phyloP scores from a whole-genome alignment of 345 rosid species.

The Clausena lansium region DNA sequence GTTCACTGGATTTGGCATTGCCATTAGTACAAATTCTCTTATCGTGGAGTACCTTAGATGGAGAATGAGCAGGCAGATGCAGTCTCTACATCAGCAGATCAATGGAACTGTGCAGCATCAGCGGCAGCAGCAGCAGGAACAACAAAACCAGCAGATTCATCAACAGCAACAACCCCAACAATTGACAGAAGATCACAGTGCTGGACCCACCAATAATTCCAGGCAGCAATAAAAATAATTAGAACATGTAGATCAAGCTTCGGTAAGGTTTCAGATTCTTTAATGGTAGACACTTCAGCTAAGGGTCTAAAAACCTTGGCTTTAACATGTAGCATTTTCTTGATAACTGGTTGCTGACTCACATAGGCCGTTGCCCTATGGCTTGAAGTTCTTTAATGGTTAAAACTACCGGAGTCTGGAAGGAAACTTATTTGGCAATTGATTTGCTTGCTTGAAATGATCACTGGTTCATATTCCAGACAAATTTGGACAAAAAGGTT shows the following conservation, averaged over 20 bases:
- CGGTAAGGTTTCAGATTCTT: slow-evolving; percentile 1
- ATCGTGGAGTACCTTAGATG: slow-evolving; percentile 50
- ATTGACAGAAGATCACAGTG: slow-evolving; percentile 11
- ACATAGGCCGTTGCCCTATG: background rate
- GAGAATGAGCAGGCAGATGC: slow-evolving; percentile 38
- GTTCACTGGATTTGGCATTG: slow-evolving; percentile 56
- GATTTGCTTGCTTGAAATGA: background rate
- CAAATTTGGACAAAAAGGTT: background rate
- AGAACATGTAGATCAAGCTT: background rate
- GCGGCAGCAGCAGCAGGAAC: slow-evolving; percentile 18
- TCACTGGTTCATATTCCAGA: background rate
- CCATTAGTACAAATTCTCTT: slow-evolving; percentile 55
- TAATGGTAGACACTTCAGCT: background rate
- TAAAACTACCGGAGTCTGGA: background rate
- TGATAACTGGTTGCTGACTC: background rate
- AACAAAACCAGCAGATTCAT: slow-evolving; percentile 6
- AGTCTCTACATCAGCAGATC: slow-evolving; percentile 15
- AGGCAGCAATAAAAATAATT: slow-evolving; percentile 2
- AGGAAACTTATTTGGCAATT: background rate
- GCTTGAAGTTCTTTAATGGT: background rate
- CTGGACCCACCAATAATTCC: slow-evolving; percentile 10
- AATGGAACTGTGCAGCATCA: slow-evolving; percentile 25
- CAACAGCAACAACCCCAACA: slow-evolving; percentile 10
- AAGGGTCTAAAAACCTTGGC: background rate
- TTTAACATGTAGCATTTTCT: background rate